Evolutionary conservation across 371 early-diverging fungal genomes (phyloP), one percentile per base, ranked within the genome.

Genomic region (Mucor racemosus): DNA sequence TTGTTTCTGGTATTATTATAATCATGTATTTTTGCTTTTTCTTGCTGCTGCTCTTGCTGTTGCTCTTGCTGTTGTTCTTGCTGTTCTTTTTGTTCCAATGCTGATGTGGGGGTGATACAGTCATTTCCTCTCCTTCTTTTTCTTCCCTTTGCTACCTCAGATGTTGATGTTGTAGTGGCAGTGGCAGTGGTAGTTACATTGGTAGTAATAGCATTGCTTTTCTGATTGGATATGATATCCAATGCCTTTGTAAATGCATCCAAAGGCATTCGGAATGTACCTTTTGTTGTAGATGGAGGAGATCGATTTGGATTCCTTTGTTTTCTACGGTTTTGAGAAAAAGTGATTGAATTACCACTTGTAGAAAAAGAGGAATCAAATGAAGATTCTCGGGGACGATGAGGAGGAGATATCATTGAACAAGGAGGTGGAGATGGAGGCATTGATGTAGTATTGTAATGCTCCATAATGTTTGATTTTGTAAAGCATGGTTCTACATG

Each of bases 201-300:
- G 8, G 5, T 21, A 17, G 15, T n/a, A n/a, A 26, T 1, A 59
- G 14, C n/a, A 54, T 44, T 17, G 35, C 33, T 33, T 15, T 48
- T 14, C 14, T 10, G 50, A 62, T 62, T n/a, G 31, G 50, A 26
- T 3, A 50, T 50, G 38, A 5, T 26, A 11, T 50, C 21, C 26
- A 50, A 13, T 11, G 26, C 26, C 50, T 50, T 50, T 50, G 50
- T 5, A 11, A 50, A 19, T 26, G 21, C 11, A 26, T 50, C 39
- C 14, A 62, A 17, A 15, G 69, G 69, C 33, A 69, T 53, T 31
- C n/a, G 50, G 38, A 69, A 69, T 0, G 65, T 38, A 17, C 64
- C 65, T 15, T 54, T 34, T 5, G 60, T 69, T 15, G 62, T 33
- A 26, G 53, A n/a, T 5, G 50, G 60, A 7, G 60, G 40, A 42